Base-by-base conservation (phyloP, 2,329 filamentous ascomycete genomes). In the Penicillium italicum region DNA sequence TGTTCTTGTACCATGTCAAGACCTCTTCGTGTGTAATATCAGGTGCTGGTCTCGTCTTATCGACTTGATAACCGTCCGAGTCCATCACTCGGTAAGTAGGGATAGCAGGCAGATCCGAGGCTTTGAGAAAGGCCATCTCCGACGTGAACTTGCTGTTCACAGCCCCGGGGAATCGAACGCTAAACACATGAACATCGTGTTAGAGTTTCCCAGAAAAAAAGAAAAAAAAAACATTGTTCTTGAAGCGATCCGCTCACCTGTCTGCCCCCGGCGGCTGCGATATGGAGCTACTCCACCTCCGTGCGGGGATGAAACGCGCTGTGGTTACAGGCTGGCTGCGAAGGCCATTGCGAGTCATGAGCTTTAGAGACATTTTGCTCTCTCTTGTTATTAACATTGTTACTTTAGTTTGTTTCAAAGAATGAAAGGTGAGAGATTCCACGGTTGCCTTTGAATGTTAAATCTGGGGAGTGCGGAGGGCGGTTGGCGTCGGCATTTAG, bases 51-150 rank as follows among this genome's bases (percentile, higher is more conserved):
- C 78, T 66, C 89, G 86, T 12, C 46, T 84, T 81, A 74, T 97
- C 91, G 18, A 97, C 85, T 37, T 96, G 83, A 31, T 82, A 80
- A 48, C 94, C 94, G 71, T 97, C 86, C 64, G 95, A 91, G 72
- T 96, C 89, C 69, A 99, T 87, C 26, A 93, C 86, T 46, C 94
- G 88, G 78, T 95, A 99, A 5, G 94, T 97, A 26, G 92, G 85
- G 69, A 99, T 88, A 5, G 91, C 87, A 33, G 85, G 80, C 65
- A 87, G 83, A 50, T 86, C 83, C 38, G 86, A 82, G 0, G 92
- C 89, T 47, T 84, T 83, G 53, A 90, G 84, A 74, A 96, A 97
- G 38, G 82, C 79, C 74, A 97, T 86, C 0, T 81, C 80, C 62
- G 84, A 87, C 5, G 90, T 96, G 75, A 99, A 99, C 60, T 90